Base-by-base conservation (phyloP, 805 yeast species). In the Cyberlindnera mycetangii region DNA sequence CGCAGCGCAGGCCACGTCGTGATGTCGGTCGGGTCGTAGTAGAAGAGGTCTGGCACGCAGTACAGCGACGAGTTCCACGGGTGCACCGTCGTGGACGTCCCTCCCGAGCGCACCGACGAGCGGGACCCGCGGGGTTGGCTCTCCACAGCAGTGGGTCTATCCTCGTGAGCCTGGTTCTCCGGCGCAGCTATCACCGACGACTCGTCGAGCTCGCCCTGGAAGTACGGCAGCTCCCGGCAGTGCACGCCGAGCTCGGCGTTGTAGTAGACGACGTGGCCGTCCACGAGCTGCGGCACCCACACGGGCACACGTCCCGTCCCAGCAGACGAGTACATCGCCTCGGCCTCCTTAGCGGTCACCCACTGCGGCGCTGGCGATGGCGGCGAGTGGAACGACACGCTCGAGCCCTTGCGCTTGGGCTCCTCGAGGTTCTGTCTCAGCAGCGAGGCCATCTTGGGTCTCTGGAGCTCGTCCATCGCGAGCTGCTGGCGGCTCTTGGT, bases 221-320 rank as follows among this genome's bases (percentile, higher is more conserved):
- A 60, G 41, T 78, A 62, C 0, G 93, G 92, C 31, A 82, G 55
- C 12, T 76, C 73, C 32, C 72, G 71, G 51, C 88, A 78, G 52
- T 76, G 79, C 1, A 83, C 67, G 52, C 81, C 75, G 41, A 85
- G 64, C 27, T 78, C 77, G 25, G 79, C 75, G 54, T 82, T 79
- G 61, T 78, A 81, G 62, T 72, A 85, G 7, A 83, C 64, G 14
- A 81, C 60, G 40, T 74, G 74, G 17, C 80, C 83, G 41, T 71
- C 74, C 11, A 70, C 68, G 1, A 83, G 75, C n/a, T 75, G 72
- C 0, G 89, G 85, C 0, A 81, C 61, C 90, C 92, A 85, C 14
- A 75, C 61, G 0, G 79, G 76, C 3, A 64, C 62, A 11, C 57
- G 55, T 3, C 65, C 54, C 3, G 61, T 55, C 18, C 66, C 66